Conservation (phyloP, 768 basidiomycete genomes). For the Lactarius deliciosus region DNA sequence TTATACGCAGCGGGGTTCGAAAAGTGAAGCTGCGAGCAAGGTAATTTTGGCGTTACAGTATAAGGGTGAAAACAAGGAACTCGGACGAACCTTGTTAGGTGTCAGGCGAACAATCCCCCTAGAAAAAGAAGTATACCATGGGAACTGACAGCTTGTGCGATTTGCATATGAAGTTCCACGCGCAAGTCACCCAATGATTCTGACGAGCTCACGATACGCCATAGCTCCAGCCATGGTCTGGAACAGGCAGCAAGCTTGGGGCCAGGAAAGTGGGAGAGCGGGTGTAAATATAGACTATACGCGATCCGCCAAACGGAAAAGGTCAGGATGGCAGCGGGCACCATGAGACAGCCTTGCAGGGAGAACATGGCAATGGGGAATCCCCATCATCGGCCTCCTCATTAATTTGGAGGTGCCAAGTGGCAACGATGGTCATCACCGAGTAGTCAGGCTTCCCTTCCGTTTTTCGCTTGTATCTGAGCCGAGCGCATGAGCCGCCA, state of each 20-base stretch:
- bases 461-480: too few species aligned
- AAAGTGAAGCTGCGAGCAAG: slow-evolving; percentile 2
- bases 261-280: slow-evolving; percentile 2
- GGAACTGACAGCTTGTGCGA: background rate
- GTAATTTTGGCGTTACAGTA: too few species aligned
- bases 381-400: background rate
- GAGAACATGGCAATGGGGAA: background rate
- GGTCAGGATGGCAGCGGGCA: background rate
- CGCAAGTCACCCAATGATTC: slow-evolving; percentile 2
- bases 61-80: background rate
- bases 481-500: too few species aligned
- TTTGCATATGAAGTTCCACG: background rate
- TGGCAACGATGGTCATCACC: too few species aligned
- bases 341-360: background rate
- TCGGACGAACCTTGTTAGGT: slow-evolving; percentile 9
- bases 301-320: background rate
- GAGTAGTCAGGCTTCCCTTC: too few species aligned
- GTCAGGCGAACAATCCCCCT: slow-evolving; percentile 7
- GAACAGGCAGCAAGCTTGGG: slow-evolving; percentile 3
- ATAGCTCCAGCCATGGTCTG: background rate
- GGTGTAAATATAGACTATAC: background rate
- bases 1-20: slow-evolving; percentile 1
- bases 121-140: background rate
- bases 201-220: slow-evolving; percentile 1
- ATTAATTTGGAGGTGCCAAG: background rate